Base-by-base conservation (phyloP, 2,329 filamentous ascomycete genomes). In the Didymella arachidicola region DNA sequence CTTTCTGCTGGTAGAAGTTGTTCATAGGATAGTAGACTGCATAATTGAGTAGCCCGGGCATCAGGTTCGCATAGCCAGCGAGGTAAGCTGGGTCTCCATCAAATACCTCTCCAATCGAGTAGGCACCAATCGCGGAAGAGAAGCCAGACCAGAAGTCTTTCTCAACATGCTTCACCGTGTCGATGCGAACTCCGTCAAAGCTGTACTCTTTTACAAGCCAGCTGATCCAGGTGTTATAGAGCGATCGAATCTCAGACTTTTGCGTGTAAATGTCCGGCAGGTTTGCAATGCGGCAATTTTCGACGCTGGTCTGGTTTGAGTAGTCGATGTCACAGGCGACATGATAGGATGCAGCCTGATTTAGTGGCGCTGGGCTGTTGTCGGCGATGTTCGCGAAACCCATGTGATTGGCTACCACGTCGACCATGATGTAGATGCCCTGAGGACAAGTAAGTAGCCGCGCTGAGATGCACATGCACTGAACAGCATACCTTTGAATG, bases 11-110 rank as follows among this genome's bases (percentile, higher is more conserved):
- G 61, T 74, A 77, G 46, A 76, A 75, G 32, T 68, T 70, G 53
- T 72, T 77, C 69, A 78, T 72, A 0, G 72, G 68, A 53, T 78
- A 79, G 64, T 79, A 85, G 65, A 78, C 72, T 0, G 85, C 81
- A 63, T 87, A 89, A 75, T 89, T 87, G 60, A 89, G 75, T 29
- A 89, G 73, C 14, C 86, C 86, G n/a, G 80, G 79, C 78, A 88
- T 81, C 53, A 80, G 72, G 46, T 79, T 74, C 42, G 86, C 80
- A 67, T 86, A 89, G 22, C 80, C 81, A 19, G 80, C 77, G 0
- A 84, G 75, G 63, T 85, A 86, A 8, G 72, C 60, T 1, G 83
- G 79, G 61, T 83, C 77, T 27, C 84, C 85, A 30, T 86, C 79
- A 49, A 80, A 83, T 3, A 88, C 85, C 68, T 89, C 87, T 10